These are phyloP conservation scores for Pseudocercospora eumusae DNA, from an alignment of 2,329 filamentous ascomycete genomes.

Conservation along the genomic window DNA sequence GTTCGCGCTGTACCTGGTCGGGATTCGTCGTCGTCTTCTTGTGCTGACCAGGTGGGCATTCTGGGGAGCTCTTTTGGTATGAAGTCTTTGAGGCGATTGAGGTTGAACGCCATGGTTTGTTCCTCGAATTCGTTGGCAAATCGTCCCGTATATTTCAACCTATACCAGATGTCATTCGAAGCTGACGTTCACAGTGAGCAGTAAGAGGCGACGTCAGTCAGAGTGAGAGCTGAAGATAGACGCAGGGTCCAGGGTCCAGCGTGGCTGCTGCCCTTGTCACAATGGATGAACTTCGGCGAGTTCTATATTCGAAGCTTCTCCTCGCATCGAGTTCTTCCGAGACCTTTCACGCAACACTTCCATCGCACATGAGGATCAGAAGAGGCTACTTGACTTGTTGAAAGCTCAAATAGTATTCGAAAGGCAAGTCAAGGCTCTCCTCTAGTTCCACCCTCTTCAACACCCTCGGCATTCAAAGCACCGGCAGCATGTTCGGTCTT, in stretches of 20 bases:
- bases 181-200: slow-evolving; percentile 7
- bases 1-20: slow-evolving; percentile 23
- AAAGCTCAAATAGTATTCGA: not conserved
- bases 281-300: not conserved
- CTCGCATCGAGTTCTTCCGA: slow-evolving; percentile 1
- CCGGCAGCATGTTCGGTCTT: slow-evolving; percentile 59
- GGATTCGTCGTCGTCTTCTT: slow-evolving; percentile 27
- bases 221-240: slow-evolving; percentile 1
- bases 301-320: slow-evolving; percentile 12
- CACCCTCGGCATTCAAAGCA: not conserved
- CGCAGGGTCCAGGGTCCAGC: slow-evolving; percentile 1
- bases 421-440: not conserved
- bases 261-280: not conserved
- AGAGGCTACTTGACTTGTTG: not conserved
- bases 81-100: slow-evolving; percentile 36
- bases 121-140: not conserved
- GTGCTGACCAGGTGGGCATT: slow-evolving; percentile 33
- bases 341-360: not conserved
- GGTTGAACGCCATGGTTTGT: slow-evolving; percentile 34
- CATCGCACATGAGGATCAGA: not conserved
- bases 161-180: not conserved
- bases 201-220: not conserved
- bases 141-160: not conserved
- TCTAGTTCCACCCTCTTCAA: not conserved
- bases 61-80: slow-evolving; percentile 38